A percentile compares a stretch with the other conserved stretches of the same genome.
phyloP scores from a whole-genome alignment of 2,329 filamentous ascomycete species.

The Sarocladiaceae sp. region DNA sequence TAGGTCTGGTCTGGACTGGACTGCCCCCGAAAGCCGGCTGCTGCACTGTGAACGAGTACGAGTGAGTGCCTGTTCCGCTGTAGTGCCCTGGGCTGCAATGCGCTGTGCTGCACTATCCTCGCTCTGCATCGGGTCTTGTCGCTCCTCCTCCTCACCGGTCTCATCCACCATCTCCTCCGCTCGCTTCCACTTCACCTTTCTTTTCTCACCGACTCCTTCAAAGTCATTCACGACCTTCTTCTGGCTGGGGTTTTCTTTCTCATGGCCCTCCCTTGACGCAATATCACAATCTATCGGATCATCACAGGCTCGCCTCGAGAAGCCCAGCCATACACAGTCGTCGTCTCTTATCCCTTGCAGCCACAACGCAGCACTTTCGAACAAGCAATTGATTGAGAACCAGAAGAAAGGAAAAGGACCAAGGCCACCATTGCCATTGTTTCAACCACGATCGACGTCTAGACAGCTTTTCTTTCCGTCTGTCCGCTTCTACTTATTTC shows the following conservation, averaged over 20 bases:
- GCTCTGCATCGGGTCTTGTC: neutral
- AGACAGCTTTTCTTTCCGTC: too few relatives aligned
- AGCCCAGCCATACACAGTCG: too few relatives aligned
- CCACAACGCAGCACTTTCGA: neutral
- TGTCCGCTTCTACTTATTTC: too few relatives aligned
- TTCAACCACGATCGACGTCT: neutral
- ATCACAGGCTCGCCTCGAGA: neutral
- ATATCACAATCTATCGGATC: neutral
- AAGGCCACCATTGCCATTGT: neutral
- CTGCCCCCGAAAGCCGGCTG: too few relatives aligned
- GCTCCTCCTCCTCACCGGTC: slow-evolving; percentile 2
- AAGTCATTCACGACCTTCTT: neutral
- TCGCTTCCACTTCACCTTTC: slow-evolving; percentile 1
- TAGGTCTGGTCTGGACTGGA: too few relatives aligned
- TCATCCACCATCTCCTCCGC: neutral
- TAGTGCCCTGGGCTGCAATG: too few relatives aligned
- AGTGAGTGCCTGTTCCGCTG: too few relatives aligned
- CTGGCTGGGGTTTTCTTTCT: neutral
- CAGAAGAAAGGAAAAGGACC: neutral
- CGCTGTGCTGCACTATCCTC: neutral
- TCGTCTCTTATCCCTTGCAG: slow-evolving; percentile 4
- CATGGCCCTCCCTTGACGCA: neutral
- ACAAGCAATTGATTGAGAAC: neutral
- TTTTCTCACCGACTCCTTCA: slow-evolving; percentile 5
- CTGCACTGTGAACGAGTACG: too few relatives aligned